phyloP scores from a whole-genome alignment of 306 rosid genomes.

The Trichosanthes cucumerina region DNA sequence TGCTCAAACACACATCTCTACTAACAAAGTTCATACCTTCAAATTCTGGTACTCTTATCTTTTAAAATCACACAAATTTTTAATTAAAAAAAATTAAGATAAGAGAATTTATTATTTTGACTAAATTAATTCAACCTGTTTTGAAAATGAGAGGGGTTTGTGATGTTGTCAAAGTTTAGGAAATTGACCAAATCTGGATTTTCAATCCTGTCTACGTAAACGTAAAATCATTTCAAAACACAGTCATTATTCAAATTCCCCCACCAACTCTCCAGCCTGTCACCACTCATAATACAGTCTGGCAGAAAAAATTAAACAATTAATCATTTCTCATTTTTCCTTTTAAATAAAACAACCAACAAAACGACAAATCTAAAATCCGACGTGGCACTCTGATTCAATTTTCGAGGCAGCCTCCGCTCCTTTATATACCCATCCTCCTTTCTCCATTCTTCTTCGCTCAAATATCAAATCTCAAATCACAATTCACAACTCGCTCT shows the following conservation, averaged over 20 bases:
- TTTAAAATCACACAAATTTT: too few species aligned
- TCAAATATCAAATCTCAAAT: too few species aligned
- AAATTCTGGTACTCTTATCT: too few species aligned
- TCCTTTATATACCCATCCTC: slow-evolving; percentile 17
- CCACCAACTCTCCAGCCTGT: slow-evolving; percentile 43
- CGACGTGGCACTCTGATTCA: slow-evolving; percentile 33
- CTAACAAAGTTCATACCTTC: too few species aligned
- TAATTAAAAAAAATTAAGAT: too few species aligned
- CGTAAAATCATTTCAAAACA: slow-evolving; percentile 16
- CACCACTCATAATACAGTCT: slow-evolving; percentile 78
- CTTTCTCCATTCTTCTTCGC: background rate
- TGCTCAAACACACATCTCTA: too few species aligned
- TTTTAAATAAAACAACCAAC: background rate
- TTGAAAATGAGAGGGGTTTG: background rate
- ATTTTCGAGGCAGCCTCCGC: background rate
- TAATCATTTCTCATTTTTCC: too few species aligned
- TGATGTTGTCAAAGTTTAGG: background rate
- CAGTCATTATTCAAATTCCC: background rate
- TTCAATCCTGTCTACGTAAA: slow-evolving; percentile 7
- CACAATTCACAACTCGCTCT: background rate
- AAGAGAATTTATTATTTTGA: too few species aligned
- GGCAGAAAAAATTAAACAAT: slow-evolving; percentile 27
- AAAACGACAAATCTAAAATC: slow-evolving; percentile 19
- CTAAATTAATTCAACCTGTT: too few species aligned
- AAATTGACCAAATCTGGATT: background rate